Evolutionary conservation across 2,329 filamentous ascomycete genomes (phyloP), one percentile per base, ranked within the genome.

Genomic region (Aspergillus ochraceoroseus): DNA sequence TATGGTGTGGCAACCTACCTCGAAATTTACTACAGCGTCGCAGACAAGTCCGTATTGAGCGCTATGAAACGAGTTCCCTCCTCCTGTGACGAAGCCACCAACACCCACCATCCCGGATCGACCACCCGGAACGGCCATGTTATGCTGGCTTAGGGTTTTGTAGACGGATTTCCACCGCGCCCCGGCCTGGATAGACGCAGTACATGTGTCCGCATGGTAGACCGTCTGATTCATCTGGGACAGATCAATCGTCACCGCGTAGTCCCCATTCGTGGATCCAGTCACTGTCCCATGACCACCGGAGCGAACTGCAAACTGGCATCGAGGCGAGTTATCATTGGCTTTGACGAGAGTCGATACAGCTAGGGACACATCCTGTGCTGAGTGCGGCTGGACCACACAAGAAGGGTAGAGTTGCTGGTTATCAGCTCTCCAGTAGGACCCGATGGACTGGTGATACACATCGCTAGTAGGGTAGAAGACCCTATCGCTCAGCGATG

Each of bases 51-150:
- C 77, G 47, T 67, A 55, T 0, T 56, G 57, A 0, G 65, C 64
- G 2, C 68, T 64, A 49, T 74, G 70, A 57, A 65, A 75, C 1
- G 70, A 72, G 15, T 75, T 66, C 7, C 74, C 74, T 18, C 73
- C 54, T 29, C 55, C 55, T 2, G 52, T 33, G 25, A 56, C 29
- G 19, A 53, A 54, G 1, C 54, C 54, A 2, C 51, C 52, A 2
- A 56, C 48, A 5, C 55, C 55, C 11, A 57, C 52, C 6, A 44
- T 30, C 2, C 43, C 49, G 6, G 43, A 44, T 14, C 55, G 48
- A 7, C 55, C 55, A 9, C 55, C 55, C 0, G 52, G 35, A 1
- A 53, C 51, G 1, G 45, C 46, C 22, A 53, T 46, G 9, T 41
- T 35, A 12, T 51, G 33, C 2, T 34, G 33, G 6, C 43, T 41